Evolutionary conservation across 208 protist genomes (phyloP).

Genomic region (Leishmania lainsoni): DNA sequence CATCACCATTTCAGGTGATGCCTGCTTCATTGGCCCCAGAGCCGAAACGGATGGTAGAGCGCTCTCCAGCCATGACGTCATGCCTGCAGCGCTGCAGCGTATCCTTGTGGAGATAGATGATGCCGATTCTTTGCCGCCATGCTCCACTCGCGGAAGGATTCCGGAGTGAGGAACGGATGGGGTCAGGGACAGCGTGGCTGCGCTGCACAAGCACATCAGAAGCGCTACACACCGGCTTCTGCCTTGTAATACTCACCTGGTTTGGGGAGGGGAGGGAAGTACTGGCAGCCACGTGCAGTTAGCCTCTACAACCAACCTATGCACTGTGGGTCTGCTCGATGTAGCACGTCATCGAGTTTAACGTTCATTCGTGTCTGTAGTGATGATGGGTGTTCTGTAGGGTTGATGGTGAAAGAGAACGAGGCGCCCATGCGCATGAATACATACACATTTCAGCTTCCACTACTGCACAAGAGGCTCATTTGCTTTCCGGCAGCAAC

Average conservation of each 20-base stretch:
- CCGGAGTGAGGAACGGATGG: not conserved
- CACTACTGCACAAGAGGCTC: not conserved
- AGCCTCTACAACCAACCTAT: not conserved
- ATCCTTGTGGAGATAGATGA: not conserved
- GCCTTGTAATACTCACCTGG: not conserved
- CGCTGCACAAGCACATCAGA: not conserved
- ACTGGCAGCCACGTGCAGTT: not conserved
- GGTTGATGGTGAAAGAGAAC: not conserved
- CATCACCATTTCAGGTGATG: not conserved
- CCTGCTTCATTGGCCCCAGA: not conserved
- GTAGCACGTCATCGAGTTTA: not conserved
- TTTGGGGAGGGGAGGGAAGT: not conserved
- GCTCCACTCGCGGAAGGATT: not conserved
- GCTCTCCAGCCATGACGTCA: not conserved
- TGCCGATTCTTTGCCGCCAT: not conserved
- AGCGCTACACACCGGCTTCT: not conserved
- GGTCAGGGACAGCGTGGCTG: not conserved
- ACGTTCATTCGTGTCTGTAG: not conserved
- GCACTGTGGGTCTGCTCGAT: not conserved
- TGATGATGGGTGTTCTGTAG: not conserved
- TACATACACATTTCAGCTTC: not conserved
- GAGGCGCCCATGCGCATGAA: too few species aligned
- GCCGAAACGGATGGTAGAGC: not conserved
- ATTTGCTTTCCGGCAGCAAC: not conserved
- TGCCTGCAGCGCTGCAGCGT: not conserved